phyloP scores from a whole-genome alignment of 805 yeast species.

The Debaryomyces prosopidis region DNA sequence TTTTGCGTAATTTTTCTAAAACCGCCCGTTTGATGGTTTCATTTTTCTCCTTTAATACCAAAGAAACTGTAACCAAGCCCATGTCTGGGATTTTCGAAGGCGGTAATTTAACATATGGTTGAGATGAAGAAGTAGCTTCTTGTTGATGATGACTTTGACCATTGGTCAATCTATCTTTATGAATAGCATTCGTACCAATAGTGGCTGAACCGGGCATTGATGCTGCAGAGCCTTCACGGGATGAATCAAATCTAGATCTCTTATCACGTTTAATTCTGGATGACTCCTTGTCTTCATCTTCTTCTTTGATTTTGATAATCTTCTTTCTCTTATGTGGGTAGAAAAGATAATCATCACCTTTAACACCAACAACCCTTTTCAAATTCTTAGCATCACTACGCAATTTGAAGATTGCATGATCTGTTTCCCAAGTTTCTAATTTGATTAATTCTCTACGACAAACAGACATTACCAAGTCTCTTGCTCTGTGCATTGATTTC shows the following conservation, averaged over 20 bases:
- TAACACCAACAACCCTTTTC: conserved; percentile 73
- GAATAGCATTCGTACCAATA: conserved; percentile 12
- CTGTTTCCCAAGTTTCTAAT: conserved; percentile 60
- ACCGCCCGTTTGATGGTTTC: conserved; percentile 81
- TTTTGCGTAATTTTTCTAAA: conserved; percentile 72
- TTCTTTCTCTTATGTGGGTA: conserved; percentile 75
- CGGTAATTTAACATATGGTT: conserved; percentile 84
- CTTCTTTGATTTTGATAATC: conserved; percentile 33
- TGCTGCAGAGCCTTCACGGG: conserved; percentile 15
- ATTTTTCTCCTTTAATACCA: conserved; percentile 71
- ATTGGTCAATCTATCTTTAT: conserved; percentile 10
- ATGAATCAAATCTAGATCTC: conserved; percentile 15
- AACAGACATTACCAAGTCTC: conserved; percentile 64
- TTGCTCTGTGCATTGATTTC: conserved; percentile 74
- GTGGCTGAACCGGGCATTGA: conserved; percentile 10
- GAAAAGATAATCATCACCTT: conserved; percentile 83
- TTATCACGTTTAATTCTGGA: conserved; percentile 22
- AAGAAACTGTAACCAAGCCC: conserved; percentile 80
- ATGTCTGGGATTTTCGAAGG: conserved; percentile 92
- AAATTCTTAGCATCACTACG: conserved; percentile 70
- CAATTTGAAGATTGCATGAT: conserved; percentile 66
- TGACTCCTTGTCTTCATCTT: conserved; percentile 26
- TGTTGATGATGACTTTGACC: conserved; percentile 12
- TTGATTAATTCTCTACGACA: conserved; percentile 73
- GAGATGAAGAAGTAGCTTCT: conserved; percentile 38